Base-by-base conservation (phyloP, 2,329 filamentous ascomycete genomes). In the Neocatenulostroma microsporum region DNA sequence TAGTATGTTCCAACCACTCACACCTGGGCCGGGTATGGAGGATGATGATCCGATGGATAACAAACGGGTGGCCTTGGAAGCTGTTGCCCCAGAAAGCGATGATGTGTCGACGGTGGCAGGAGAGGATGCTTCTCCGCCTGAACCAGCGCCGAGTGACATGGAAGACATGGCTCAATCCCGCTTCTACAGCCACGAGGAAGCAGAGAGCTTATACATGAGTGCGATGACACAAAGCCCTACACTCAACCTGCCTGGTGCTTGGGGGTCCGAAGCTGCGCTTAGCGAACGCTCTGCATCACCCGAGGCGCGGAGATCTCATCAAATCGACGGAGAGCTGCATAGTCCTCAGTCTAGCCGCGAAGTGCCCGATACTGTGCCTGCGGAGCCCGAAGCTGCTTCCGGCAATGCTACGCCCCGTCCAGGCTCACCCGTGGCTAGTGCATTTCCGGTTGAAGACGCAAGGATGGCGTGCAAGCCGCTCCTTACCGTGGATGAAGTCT, bases 171-270 rank as follows among this genome's bases (percentile, higher is more conserved):
- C 60, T 10, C 49, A 63, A 44, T 89, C 84, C 4, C 79, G 75
- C 26, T 54, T 87, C 1, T 89, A 83, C 52, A 85, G 76, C 23
- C 82, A 86, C 40, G 82, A 86, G 43, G 83, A 89, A 44, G 84
- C 83, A 0, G 79, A 85, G 53, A 91, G 85, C 57, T 84, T 93
- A 79, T 93, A 91, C 50, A 80, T 87, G 78, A 89, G 77, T 52
- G 76, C 73, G 9, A 63, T 78, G 37, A 76, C 71, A 40, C 41
- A 46, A 14, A 48, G 41, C 35, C 41, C 46, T 7, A 45, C 36
- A 17, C 42, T 44, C 31, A 35, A 55, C 25, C 47, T 68, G 28
- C 65, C 66, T 18, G 66, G 66, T 17, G 62, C 59, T 7, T 69
- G 66, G 66, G 57, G 58, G 27, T 59, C 58, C 47, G 56, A 61